Conservation (phyloP, 2,329 filamentous ascomycete genomes). For the Epichloe scottii region DNA sequence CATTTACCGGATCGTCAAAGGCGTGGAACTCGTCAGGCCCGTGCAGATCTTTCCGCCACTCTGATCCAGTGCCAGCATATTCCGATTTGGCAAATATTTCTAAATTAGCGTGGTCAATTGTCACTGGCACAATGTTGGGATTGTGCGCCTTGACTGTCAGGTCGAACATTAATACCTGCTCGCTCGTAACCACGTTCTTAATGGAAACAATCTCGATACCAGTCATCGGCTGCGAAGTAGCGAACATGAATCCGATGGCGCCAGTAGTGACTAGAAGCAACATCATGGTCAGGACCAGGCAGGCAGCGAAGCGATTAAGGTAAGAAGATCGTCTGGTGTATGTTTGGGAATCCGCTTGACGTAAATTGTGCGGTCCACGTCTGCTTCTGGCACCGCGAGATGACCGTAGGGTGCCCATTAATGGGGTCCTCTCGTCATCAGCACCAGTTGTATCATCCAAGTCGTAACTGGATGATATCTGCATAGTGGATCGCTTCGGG, state of each 20-base stretch:
- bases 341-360: constrained; percentile 62
- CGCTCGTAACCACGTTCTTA: constrained; percentile 80
- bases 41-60: constrained; percentile 39
- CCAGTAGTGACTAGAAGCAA: constrained; percentile 72
- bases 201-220: constrained; percentile 71
- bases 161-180: constrained; percentile 92
- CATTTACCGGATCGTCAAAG: constrained; percentile 22
- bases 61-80: constrained; percentile 59
- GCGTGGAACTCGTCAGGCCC: constrained; percentile 15
- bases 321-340: constrained; percentile 51
- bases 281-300: constrained; percentile 71
- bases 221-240: constrained; percentile 75
- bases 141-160: constrained; percentile 80
- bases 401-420: constrained; percentile 52
- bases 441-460: constrained; percentile 68
- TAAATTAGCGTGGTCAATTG: constrained; percentile 74
- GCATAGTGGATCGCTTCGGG: constrained; percentile 40
- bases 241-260: constrained; percentile 78
- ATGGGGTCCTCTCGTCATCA: constrained; percentile 78
- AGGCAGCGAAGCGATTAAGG: constrained; percentile 68
- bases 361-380: constrained; percentile 40
- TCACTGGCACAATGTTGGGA: constrained; percentile 82
- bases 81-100: constrained; percentile 92
- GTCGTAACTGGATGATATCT: constrained; percentile 57
- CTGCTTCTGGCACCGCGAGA: constrained; percentile 44